These are phyloP conservation scores for Atalantia buxifolia DNA, from an alignment of 345 rosid genomes.

Conservation along the genomic window DNA sequence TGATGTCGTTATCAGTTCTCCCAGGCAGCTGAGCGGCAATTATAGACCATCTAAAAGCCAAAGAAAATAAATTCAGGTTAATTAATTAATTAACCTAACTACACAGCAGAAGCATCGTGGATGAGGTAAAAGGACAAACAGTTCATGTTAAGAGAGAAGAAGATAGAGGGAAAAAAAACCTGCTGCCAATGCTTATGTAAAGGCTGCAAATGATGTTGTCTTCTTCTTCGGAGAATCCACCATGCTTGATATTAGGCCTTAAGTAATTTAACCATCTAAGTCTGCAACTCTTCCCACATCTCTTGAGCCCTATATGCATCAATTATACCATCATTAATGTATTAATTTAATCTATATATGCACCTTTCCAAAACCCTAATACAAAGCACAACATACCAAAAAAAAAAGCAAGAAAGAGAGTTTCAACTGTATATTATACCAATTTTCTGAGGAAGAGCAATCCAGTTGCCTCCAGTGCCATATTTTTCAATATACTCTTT, in stretches of 20 bases:
- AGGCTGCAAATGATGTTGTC: conserved; percentile 96
- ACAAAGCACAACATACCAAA: not conserved
- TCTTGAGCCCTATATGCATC: conserved; percentile 60
- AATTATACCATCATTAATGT: not conserved
- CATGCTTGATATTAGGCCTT: conserved; percentile 95
- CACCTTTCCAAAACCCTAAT: not conserved
- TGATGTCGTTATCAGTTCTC: conserved; percentile 96
- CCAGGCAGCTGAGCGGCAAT: conserved; percentile 99
- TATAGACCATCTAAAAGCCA: conserved; percentile 78
- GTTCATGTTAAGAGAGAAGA: conserved; percentile 12
- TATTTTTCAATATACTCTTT: conserved; percentile 74
- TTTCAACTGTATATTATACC: conserved; percentile 39
- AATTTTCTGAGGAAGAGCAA: conserved; percentile 94
- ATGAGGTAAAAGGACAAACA: conserved; percentile 46
- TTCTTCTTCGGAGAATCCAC: conserved; percentile 98
- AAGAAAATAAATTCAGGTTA: not conserved
- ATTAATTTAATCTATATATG: not conserved
- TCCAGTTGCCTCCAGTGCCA: conserved; percentile 98
- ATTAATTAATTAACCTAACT: not conserved
- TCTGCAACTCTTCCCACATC: conserved; percentile 98
- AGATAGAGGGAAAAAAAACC: conserved; percentile 28
- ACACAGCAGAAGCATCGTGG: conserved; percentile 24
- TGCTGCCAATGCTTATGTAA: conserved; percentile 97
- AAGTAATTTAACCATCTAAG: conserved; percentile 95
- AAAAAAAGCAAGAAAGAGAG: not conserved